A percentile compares a stretch with the other conserved stretches of the same genome.
These are phyloP conservation scores for Termitomyces bulborhizus DNA, from an alignment of 768 basidiomycete species.

Conservation along the genomic window DNA sequence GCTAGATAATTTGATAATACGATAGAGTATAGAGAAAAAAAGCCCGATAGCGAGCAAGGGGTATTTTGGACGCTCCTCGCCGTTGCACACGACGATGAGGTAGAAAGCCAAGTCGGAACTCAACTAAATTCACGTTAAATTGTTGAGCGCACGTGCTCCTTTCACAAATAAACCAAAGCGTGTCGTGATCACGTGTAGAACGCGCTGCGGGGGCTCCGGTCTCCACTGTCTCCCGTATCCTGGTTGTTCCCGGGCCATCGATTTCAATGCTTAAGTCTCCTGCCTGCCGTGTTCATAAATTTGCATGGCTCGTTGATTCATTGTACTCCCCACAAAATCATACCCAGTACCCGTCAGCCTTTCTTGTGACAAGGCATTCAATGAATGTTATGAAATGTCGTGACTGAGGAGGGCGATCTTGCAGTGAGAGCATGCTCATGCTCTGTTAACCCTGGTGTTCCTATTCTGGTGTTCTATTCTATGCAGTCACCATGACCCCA, in stretches of 20 bases:
- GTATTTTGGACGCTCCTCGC: neutral
- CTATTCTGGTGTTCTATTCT: neutral
- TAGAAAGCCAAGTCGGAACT: slow-evolving; percentile 10
- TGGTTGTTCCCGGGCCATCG: neutral
- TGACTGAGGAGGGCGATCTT: neutral
- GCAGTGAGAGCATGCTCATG: neutral
- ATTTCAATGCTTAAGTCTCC: neutral
- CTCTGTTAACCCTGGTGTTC: neutral
- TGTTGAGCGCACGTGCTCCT: slow-evolving; percentile 8
- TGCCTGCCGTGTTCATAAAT: too few relatives aligned
- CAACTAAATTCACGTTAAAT: slow-evolving; percentile 17
- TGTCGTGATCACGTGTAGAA: slow-evolving; percentile 6
- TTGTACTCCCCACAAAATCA: neutral
- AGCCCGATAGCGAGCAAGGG: slow-evolving; percentile 4
- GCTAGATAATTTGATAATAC: slow-evolving; percentile 1
- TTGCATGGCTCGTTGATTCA: neutral
- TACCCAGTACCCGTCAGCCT: neutral
- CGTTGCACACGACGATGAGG: slow-evolving; percentile 13
- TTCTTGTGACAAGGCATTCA: neutral
- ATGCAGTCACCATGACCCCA: neutral
- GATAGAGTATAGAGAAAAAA: neutral
- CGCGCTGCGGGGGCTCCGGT: neutral
- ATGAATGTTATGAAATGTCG: neutral
- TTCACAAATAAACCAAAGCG: slow-evolving; percentile 9
- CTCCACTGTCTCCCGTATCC: too few relatives aligned